These are phyloP conservation scores for Globisporangium nodosum DNA, from an alignment of 352 stramenopile species.

Conservation along the genomic window DNA sequence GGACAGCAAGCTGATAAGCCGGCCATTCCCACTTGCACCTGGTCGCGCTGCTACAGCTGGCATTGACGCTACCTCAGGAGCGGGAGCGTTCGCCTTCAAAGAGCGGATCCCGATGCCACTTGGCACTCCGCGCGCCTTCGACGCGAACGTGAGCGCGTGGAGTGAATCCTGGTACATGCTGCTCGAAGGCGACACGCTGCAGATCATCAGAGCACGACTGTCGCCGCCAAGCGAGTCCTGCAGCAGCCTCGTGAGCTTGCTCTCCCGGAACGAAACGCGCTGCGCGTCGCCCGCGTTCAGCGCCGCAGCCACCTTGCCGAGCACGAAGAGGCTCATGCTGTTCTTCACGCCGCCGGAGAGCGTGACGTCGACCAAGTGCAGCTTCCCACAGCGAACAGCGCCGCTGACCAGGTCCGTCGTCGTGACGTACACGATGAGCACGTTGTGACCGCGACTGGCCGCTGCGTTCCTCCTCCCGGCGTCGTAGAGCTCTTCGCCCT, in stretches of 20 bases:
- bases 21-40: no score
- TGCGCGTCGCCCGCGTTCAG: slow-evolving; percentile 59
- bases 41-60: no score
- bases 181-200: slow-evolving; percentile 21
- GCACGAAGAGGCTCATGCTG: slow-evolving; percentile 70
- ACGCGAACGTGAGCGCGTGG: slow-evolving; percentile 36
- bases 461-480: slow-evolving; percentile 39
- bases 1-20: no score
- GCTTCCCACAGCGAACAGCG: slow-evolving; percentile 20
- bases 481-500: slow-evolving; percentile 31
- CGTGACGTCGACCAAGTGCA: slow-evolving; percentile 38
- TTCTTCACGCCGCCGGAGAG: slow-evolving; percentile 42
- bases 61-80: no score
- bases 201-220: slow-evolving; percentile 40
- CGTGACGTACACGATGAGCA: slow-evolving; percentile 61
- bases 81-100: no score
- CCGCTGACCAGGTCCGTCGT: slow-evolving; percentile 7
- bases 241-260: slow-evolving; percentile 69
- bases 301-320: slow-evolving; percentile 75
- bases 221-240: slow-evolving; percentile 40
- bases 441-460: slow-evolving; percentile 72
- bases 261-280: slow-evolving; percentile 67
- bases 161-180: slow-evolving; percentile 28
- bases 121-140: slow-evolving; percentile 19
- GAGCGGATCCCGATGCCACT: background rate